Conservation (phyloP, 2,329 filamentous ascomycete species). For the Cryoendolithus antarcticus region DNA sequence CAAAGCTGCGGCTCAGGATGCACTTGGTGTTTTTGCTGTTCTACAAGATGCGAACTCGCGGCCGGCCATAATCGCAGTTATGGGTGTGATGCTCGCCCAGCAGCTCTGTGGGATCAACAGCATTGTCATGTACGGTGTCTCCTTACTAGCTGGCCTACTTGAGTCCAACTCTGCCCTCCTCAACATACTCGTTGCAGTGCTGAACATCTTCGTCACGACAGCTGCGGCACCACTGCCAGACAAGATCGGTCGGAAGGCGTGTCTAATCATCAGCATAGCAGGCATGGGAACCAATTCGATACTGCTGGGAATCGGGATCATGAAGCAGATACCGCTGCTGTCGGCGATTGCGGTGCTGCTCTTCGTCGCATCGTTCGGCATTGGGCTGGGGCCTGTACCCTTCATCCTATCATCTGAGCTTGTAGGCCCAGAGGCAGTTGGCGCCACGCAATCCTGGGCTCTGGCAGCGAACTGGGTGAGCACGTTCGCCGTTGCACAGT, state of each 20-base stretch:
- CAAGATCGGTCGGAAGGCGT: conserved; percentile 73
- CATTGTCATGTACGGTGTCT: conserved; percentile 97
- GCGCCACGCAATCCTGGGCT: conserved; percentile 80
- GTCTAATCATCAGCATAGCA: conserved; percentile 66
- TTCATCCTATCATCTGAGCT: conserved; percentile 90
- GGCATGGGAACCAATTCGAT: conserved; percentile 75
- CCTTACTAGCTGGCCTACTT: conserved; percentile 68
- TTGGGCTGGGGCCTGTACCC: conserved; percentile 84
- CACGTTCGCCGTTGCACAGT: conserved; percentile 86
- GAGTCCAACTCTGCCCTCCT: conserved; percentile 70
- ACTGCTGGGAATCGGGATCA: conserved; percentile 68
- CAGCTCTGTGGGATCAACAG: conserved; percentile 90
- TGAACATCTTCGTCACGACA: conserved; percentile 76
- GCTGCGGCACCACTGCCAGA: conserved; percentile 76
- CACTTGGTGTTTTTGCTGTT: conserved; percentile 40
- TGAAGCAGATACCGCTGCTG: conserved; percentile 56
- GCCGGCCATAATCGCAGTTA: conserved; percentile 73
- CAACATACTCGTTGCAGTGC: conserved; percentile 73
- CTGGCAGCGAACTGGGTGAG: conserved; percentile 79
- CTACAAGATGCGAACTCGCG: conserved; percentile 57
- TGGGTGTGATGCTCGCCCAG: conserved; percentile 86
- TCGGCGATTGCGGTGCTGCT: conserved; percentile 70
- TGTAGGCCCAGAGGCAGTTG: conserved; percentile 79
- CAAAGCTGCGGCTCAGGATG: conserved; percentile 20
- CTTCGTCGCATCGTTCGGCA: conserved; percentile 81